Evolutionary conservation across 306 rosid genomes (phyloP).

Genomic region (Calophaca sinica): DNA sequence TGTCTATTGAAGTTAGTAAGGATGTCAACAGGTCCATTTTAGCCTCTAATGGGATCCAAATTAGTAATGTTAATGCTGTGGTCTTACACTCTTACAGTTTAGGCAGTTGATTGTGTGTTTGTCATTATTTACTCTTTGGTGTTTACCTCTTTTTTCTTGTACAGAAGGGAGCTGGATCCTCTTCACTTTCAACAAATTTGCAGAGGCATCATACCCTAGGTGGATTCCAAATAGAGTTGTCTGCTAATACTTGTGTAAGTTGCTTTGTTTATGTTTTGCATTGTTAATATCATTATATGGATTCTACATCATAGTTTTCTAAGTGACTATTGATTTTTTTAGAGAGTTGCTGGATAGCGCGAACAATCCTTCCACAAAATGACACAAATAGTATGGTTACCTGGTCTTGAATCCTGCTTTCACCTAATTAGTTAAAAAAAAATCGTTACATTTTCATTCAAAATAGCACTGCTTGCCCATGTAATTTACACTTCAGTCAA

Average conservation of each 20-base stretch:
- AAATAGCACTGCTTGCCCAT: background rate
- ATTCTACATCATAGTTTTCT: background rate
- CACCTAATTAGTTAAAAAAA: no score
- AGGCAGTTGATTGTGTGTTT: background rate
- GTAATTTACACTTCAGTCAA: background rate
- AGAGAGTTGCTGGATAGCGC: background rate
- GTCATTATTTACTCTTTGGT: background rate
- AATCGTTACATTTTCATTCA: no score
- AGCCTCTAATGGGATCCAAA: background rate
- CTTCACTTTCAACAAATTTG: conserved; percentile 9
- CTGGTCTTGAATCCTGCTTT: no score
- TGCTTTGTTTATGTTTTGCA: conserved; percentile 26
- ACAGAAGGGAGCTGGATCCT: conserved; percentile 11
- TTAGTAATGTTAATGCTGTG: background rate
- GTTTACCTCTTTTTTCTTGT: background rate
- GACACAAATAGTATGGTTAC: no score
- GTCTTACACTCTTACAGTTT: background rate
- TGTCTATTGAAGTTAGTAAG: no score
- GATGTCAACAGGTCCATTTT: background rate
- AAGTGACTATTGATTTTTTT: no score
- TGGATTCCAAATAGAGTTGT: conserved; percentile 41
- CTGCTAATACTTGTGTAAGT: conserved; percentile 56
- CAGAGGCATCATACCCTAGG: conserved; percentile 37
- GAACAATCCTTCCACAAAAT: background rate
- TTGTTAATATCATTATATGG: conserved; percentile 28